Evolutionary conservation across 2,329 filamentous ascomycete species (phyloP), one percentile per base, ranked within the genome.

Genomic region (Pseudogymnoascus sp.): DNA sequence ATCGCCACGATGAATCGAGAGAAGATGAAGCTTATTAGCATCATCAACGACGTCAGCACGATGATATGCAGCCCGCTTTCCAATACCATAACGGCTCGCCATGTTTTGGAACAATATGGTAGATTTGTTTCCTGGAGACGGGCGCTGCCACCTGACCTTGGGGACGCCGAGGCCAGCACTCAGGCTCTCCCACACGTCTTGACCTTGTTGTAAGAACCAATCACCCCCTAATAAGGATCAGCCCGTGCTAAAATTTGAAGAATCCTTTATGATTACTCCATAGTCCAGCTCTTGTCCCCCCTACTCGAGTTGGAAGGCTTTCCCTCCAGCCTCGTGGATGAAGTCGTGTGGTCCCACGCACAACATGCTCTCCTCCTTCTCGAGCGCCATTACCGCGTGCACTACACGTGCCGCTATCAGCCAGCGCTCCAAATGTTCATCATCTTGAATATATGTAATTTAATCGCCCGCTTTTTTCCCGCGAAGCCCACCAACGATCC

Each of bases 371-470:
- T 75, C 12, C 65, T 65, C 41, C 66, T 74, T n/a, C 65, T 74
- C 8, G 66, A 70, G 8, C 65, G 66, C 15, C 64, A 68, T 44
- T 74, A 73, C 65, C 63, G 64, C 8, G 62, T 62, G 5, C 65
- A 67, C 9, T 74, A 71, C 61, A 68, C 67, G 1, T 71, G 68
- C 60, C 67, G 67, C 21, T 73, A 73, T 61, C 71, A 74, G 42
- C 68, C 71, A 2, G 69, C 71, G 1, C 61, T 73, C 13, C 73
- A 75, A 59, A 70, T 73, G 64, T 73, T 74, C 63, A 65, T 68
- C 21, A 15, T 71, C 31, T 65, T 74, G 3, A 70, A 74, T 48
- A 61, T 74, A 21, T 67, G 66, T 9, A 71, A 74, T 58, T 59
- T 68, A 6, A 58, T 73, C 27, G 63, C 68, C n/a, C 68, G 71